Evolutionary conservation across 768 basidiomycete genomes (phyloP).

Genomic region (Tremella fuciformis): DNA sequence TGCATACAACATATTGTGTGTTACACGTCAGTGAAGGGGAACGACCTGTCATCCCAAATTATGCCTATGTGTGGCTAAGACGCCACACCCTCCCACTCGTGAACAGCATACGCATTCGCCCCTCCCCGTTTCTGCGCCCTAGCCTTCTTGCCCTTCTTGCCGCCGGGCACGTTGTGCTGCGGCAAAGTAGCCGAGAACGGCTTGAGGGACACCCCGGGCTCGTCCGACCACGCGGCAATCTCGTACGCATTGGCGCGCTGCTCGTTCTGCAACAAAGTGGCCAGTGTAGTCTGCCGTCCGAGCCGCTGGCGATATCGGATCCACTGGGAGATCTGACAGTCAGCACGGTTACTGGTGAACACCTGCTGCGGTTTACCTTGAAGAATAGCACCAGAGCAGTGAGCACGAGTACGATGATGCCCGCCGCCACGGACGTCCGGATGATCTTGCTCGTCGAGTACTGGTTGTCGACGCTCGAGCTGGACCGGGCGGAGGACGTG

Average conservation of each 20-base stretch:
- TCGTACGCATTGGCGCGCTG: constrained; percentile 39
- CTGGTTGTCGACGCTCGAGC: constrained; percentile 12
- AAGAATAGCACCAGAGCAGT: constrained; percentile 36
- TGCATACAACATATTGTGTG: too few relatives aligned
- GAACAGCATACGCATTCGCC: constrained; percentile 40
- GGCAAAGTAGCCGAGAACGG: constrained; percentile 2
- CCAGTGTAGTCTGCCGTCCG: constrained; percentile 28
- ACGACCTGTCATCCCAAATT: too few relatives aligned
- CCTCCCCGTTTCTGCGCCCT: constrained; percentile 36
- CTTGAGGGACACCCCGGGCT: constrained; percentile 20
- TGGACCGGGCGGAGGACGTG: constrained; percentile 1
- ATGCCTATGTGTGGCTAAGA: background rate
- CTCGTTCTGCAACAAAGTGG: constrained; percentile 25
- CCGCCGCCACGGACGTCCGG: constrained; percentile 39
- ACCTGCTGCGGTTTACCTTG: constrained; percentile 29
- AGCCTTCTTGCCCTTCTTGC: constrained; percentile 23
- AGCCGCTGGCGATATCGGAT: constrained; percentile 32
- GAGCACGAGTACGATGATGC: constrained; percentile 38
- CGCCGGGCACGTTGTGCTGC: background rate
- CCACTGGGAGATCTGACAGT: constrained; percentile 35
- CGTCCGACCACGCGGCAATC: constrained; percentile 43
- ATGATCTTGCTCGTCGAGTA: constrained; percentile 42
- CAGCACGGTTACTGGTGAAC: background rate
- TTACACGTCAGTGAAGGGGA: too few relatives aligned
- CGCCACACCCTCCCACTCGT: constrained; percentile 45